Evolutionary conservation across 2,329 filamentous ascomycete genomes (phyloP), one percentile per base, ranked within the genome.

Genomic region (Penicillium corylophilum): DNA sequence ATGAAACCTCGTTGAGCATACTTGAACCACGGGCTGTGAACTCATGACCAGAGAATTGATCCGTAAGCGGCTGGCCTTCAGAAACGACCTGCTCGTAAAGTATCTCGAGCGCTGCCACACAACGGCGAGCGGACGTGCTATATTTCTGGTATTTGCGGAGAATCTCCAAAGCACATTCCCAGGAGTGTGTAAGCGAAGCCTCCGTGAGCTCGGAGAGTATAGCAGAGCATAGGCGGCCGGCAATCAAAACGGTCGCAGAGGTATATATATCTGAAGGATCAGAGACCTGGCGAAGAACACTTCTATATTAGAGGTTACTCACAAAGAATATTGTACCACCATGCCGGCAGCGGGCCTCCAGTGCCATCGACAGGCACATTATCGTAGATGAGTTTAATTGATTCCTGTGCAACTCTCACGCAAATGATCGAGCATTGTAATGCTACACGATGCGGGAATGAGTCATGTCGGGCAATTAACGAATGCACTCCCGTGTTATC

Each of bases 311-410:
- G 4, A 9, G 2, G 29, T 9, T 22, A 52, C 66, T 50, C 41
- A 70, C 66, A 72, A 2, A 71, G 61, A 20, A 71, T 68, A 4
- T 70, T 68, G 43, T 71, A 71, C 69, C 70, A 71, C 69, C 69
- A 72, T 1, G 68, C 67, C 6, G 69, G 69, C 33, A 71, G 54
- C 0, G 62, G 64, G 0, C 67, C 68, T 2, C 61, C 54, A 1
- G 62, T 63, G 1, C 62, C 63, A 29, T 69, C 63, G 1, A 55
- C 35, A 1, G 67, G 65, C 3, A 67, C 58, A 22, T 69, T 64
- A 7, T 51, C 57, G 33, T 67, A 53, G 10, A 71, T 69, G 9
- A 68, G 45, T 24, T 66, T 56, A 22, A 72, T 70, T 1, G 65
- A 58, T 50, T 70, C 67, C 28, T 66, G 67, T 0, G 69, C 68